These are phyloP conservation scores for Curvularia lunata DNA, from an alignment of 2,329 filamentous ascomycete genomes.

Conservation along the genomic window DNA sequence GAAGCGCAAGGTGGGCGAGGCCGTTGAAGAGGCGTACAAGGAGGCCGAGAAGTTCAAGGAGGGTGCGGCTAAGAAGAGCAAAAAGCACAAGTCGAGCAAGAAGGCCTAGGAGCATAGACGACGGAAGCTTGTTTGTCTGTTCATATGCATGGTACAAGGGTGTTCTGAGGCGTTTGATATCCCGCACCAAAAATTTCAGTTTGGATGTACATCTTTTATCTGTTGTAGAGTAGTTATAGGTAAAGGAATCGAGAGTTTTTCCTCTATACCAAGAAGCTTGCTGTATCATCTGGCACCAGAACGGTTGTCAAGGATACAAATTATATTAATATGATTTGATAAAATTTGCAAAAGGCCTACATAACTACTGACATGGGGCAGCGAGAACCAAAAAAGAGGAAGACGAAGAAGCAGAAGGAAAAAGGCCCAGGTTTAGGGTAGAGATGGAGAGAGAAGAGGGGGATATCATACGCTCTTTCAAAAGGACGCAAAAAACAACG, in stretches of 20 bases:
- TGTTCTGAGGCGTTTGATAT: constrained; percentile 4
- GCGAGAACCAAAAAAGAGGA: neutral
- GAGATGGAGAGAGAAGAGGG: neutral
- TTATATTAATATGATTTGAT: neutral
- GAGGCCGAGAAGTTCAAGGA: constrained; percentile 48
- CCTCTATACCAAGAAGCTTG: neutral
- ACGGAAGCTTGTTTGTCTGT: neutral
- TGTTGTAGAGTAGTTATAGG: neutral
- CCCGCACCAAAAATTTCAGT: neutral
- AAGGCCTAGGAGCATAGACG: constrained; percentile 33
- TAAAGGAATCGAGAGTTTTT: neutral
- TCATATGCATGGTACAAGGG: neutral
- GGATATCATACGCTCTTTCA: constrained; percentile 17
- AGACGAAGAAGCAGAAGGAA: neutral
- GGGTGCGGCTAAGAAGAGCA: constrained; percentile 43
- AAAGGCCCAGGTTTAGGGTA: neutral
- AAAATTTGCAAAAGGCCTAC: neutral
- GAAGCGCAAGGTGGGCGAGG: constrained; percentile 75
- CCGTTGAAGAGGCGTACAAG: constrained; percentile 56
- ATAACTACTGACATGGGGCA: neutral
- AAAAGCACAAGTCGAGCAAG: constrained; percentile 53
- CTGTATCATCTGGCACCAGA: neutral
- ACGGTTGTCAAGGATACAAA: neutral
- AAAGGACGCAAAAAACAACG: constrained; percentile 1
- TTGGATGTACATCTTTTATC: neutral